These are phyloP conservation scores for Mortierella sp. DNA, from an alignment of 371 early-diverging fungal species.

Conservation along the genomic window DNA sequence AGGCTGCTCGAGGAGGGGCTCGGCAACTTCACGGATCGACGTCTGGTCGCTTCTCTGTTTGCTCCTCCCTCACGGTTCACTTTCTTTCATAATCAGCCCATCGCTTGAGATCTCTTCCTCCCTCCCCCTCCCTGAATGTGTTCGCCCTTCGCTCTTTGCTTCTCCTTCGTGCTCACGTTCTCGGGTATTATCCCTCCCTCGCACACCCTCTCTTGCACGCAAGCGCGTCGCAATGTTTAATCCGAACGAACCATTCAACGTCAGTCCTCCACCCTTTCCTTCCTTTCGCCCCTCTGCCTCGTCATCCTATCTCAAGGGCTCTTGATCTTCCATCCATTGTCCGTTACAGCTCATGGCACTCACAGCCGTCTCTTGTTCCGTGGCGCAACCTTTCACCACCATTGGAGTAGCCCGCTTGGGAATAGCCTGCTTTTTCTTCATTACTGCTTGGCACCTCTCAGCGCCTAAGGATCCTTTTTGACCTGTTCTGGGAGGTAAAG, in stretches of 20 bases:
- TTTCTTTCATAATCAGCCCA: conserved; percentile 12
- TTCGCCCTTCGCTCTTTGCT: neutral
- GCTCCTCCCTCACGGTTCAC: neutral
- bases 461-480: neutral
- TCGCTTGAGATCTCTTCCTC: neutral
- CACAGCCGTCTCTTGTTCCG: neutral
- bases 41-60: neutral
- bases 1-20: neutral
- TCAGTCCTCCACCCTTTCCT: neutral
- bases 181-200: conserved; percentile 14
- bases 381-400: conserved; percentile 3
- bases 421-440: neutral
- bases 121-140: neutral
- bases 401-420: too few relatives aligned
- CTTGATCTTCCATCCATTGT: neutral
- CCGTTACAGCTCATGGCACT: neutral
- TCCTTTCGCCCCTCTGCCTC: neutral
- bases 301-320: neutral
- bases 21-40: neutral
- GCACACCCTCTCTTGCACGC: conserved; percentile 1
- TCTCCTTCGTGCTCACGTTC: conserved; percentile 3
- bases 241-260: neutral
- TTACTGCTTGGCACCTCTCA: neutral
- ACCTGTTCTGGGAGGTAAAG: neutral
- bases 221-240: neutral